A percentile compares a stretch with the other conserved stretches of the same genome.
Conservation (phyloP, 192 early-diverging fungal species). For the Rhizoclosmatium globosum region DNA sequence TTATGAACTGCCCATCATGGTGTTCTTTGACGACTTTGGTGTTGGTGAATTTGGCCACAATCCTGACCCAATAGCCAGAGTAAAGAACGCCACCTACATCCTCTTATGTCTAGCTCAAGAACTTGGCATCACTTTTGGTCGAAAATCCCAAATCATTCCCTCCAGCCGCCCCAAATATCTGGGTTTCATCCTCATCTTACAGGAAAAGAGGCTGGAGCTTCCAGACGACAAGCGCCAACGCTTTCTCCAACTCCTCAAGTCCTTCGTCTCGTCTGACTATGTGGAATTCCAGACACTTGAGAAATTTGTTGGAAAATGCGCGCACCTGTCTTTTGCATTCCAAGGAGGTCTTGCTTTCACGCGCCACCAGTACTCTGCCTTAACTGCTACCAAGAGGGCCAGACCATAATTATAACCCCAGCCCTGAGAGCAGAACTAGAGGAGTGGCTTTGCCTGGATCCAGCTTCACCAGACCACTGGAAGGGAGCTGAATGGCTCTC, state of each 20-base stretch:
- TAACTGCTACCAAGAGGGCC: not conserved
- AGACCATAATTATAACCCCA: not conserved
- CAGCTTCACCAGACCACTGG: not conserved
- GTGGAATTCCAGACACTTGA: not conserved
- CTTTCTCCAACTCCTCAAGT: constrained; percentile 2
- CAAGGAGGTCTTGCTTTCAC: constrained; percentile 5
- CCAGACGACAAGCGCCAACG: not conserved
- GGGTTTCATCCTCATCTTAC: not conserved
- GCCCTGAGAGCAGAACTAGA: not conserved
- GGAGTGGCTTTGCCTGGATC: constrained; percentile 12
- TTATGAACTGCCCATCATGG: not conserved
- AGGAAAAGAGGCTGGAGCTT: not conserved
- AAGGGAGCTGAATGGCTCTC: constrained; percentile 12
- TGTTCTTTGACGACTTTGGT: not conserved
- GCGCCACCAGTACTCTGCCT: not conserved
- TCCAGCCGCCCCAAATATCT: not conserved
- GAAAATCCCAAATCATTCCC: not conserved
- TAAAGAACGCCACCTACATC: not conserved
- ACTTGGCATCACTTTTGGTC: not conserved
- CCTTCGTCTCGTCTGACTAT: not conserved
- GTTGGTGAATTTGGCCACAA: not conserved
- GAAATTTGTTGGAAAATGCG: not conserved
- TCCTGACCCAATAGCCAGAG: not conserved
- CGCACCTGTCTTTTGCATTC: constrained; percentile 2
- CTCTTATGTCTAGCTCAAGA: not conserved